Base-by-base conservation (phyloP, 2,329 filamentous ascomycete species). In the Aureobasidium sp. region DNA sequence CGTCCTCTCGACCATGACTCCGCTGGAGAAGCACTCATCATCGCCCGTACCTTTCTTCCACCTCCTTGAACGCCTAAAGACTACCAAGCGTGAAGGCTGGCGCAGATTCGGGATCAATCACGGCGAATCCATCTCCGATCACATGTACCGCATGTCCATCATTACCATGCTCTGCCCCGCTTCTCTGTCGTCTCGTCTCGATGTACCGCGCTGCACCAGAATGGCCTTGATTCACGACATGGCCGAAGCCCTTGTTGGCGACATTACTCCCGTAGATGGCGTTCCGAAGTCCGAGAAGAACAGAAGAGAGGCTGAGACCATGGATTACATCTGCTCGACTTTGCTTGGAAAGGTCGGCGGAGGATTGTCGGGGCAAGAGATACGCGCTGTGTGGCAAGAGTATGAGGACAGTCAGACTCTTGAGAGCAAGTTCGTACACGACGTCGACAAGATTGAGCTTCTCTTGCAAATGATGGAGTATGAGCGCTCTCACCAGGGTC, bases 61-160 rank as follows among this genome's bases (percentile, higher is more conserved):
- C 79, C 82, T 97, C 64, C 84, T 99, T 66, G 90, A 96, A 76
- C 88, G 90, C 55, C 84, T 99, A 62, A 99, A 99, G 83, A 97
- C 92, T 8, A 96, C 90, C 65, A 95, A 96, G 76, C 88, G 94
- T 64, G 94, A 97, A 77, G 94, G 94, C 67, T 99, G 94, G 94
- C 85, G 89, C 62, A 85, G 94, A 41, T 97, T 97, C 73, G 86
- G 86, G 42, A 91, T 99, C 67, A 68, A 74, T 62, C 67, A 77
- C 63, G 89, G 90, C 73, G 94, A 99, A 76, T 96, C 91, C 1
- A 97, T 99, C 72, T 84, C 90, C 60, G 94, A 99, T 78, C 94
- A 99, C 82, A 99, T 99, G 94, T 99, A 97, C 78, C 91, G 94
- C 77, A 99, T 99, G 94, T 91, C 92, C 55, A 84, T 99, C 68